Percentiles rank a stretch among this genome's conserved stretches.
phyloP scores from a whole-genome alignment of 1,139 yeast genomes.

The Spencermartinsiella ligniputridi region DNA sequence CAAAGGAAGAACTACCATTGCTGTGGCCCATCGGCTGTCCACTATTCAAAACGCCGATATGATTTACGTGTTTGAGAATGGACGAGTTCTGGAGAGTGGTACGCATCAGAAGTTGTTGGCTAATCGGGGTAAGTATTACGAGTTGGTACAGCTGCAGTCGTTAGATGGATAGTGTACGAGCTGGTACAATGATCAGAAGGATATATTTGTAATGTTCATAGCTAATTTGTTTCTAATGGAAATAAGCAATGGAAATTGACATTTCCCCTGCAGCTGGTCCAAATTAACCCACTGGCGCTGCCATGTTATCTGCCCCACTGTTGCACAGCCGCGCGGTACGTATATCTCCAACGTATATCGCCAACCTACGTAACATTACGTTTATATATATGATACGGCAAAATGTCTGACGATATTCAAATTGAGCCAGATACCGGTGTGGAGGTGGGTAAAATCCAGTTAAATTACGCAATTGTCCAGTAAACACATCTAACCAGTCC shows the following conservation, averaged over 20 bases:
- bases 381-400: neutral
- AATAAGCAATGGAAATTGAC: neutral
- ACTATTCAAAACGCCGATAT: slow-evolving; percentile 92
- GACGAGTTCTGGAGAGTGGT: slow-evolving; percentile 72
- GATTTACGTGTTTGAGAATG: slow-evolving; percentile 71
- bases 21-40: slow-evolving; percentile 86
- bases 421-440: neutral
- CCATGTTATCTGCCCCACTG: too few relatives aligned
- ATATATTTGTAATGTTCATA: too few relatives aligned
- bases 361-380: too few relatives aligned
- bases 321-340: too few relatives aligned
- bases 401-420: slow-evolving; percentile 1
- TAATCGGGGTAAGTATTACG: slow-evolving; percentile 36
- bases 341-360: too few relatives aligned
- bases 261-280: too few relatives aligned
- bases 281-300: slow-evolving; percentile 28
- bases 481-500: slow-evolving; percentile 8
- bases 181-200: neutral
- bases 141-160: slow-evolving; percentile 38
- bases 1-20: slow-evolving; percentile 76
- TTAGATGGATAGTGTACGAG: slow-evolving; percentile 22
- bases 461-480: slow-evolving; percentile 6
- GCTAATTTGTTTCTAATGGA: neutral
- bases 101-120: slow-evolving; percentile 38
- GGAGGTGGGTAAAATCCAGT: slow-evolving; percentile 6